Evolutionary conservation across 164 flowering plant genomes (phyloP).

Genomic region (Euptelea pleiosperma): DNA sequence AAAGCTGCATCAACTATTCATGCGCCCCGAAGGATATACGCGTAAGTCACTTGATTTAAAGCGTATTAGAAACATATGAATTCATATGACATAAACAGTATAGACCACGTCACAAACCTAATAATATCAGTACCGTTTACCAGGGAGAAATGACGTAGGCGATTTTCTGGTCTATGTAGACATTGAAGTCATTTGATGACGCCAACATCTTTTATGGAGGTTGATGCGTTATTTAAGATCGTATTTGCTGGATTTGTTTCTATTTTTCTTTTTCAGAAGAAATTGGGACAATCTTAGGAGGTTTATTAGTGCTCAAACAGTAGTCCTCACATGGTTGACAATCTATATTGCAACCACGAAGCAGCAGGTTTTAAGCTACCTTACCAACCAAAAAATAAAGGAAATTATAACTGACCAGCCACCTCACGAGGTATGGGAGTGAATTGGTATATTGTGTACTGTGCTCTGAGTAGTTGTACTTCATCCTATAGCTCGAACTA

Average conservation of each 20-base stretch:
- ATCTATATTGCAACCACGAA: neutral
- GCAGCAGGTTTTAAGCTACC: no score
- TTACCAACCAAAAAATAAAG: no score
- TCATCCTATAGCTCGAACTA: no score
- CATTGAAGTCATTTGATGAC: neutral
- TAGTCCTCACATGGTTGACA: neutral
- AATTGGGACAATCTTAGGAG: neutral
- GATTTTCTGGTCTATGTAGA: neutral
- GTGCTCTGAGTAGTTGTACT: no score
- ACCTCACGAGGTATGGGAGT: no score
- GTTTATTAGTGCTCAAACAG: neutral
- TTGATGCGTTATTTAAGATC: neutral
- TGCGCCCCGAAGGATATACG: neutral
- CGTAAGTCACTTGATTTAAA: neutral
- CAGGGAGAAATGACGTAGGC: neutral
- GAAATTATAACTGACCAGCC: no score
- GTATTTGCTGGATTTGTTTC: neutral
- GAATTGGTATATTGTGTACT: no score
- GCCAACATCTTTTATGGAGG: neutral
- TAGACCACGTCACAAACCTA: neutral
- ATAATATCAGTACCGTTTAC: neutral
- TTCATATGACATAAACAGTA: neutral
- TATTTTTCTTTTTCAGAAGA: slow-evolving; percentile 1
- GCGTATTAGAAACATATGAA: no score
- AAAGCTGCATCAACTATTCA: neutral